Conservation (phyloP, 768 basidiomycete species). For the Mycena amicta region DNA sequence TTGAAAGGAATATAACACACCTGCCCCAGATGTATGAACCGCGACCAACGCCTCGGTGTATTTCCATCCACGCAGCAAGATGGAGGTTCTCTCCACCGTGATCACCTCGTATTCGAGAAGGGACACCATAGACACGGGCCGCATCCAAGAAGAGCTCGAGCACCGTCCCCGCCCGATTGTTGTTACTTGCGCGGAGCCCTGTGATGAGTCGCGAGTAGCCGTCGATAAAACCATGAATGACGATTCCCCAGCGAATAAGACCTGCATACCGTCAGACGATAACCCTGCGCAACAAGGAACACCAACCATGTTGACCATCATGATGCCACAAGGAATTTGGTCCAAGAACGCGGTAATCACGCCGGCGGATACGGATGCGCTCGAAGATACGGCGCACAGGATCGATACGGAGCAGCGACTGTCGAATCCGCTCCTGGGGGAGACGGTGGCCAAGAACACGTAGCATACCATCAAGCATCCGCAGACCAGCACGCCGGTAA, state of each 20-base stretch:
- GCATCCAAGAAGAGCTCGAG: constrained; percentile 31
- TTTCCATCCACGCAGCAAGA: constrained; percentile 37
- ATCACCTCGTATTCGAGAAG: constrained; percentile 37
- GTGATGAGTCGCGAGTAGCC: constrained; percentile 32
- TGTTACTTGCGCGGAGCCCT: constrained; percentile 36
- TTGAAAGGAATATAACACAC: constrained; percentile 15
- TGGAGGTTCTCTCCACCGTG: constrained; percentile 41
- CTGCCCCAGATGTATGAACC: constrained; percentile 42
- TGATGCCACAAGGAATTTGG: constrained; percentile 38
- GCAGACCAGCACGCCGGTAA: neutral
- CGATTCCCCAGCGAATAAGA: constrained; percentile 35
- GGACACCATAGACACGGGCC: constrained; percentile 30
- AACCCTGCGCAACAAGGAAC: neutral
- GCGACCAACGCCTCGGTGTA: constrained; percentile 13
- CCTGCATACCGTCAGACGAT: constrained; percentile 20
- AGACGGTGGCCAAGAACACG: neutral
- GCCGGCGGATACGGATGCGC: constrained; percentile 16
- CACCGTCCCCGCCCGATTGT: constrained; percentile 43
- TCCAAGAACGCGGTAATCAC: constrained; percentile 29
- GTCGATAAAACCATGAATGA: constrained; percentile 39
- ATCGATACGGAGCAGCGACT: constrained; percentile 15
- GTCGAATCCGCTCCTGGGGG: neutral
- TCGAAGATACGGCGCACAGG: constrained; percentile 16
- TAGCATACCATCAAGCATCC: constrained; percentile 1
- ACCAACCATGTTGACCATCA: constrained; percentile 39